A percentile compares a stretch with the other conserved stretches of the same genome.
Evolutionary conservation across 2,329 filamentous ascomycete species (phyloP).

Genomic region (Xylaria sp.): DNA sequence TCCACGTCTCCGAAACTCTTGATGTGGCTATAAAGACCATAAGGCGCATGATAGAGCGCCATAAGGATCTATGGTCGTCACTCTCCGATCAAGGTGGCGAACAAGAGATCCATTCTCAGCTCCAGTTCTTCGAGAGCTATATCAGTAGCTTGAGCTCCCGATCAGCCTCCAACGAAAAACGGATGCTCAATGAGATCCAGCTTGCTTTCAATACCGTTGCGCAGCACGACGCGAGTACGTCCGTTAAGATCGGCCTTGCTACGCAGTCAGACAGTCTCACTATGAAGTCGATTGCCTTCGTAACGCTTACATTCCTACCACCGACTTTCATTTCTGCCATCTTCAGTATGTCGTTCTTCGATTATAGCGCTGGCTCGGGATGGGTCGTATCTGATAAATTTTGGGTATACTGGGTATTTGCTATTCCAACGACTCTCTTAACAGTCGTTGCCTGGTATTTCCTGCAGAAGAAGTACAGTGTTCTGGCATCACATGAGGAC

Average conservation of each 20-base stretch:
- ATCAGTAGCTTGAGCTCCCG: conserved; percentile 52
- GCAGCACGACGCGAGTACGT: conserved; percentile 54
- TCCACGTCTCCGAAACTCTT: conserved; percentile 59
- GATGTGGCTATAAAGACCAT: conserved; percentile 51
- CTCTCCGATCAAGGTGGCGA: background rate
- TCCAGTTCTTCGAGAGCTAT: conserved; percentile 52
- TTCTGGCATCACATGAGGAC: background rate
- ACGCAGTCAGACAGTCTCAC: conserved; percentile 60
- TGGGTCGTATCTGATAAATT: conserved; percentile 48
- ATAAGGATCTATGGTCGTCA: conserved; percentile 40
- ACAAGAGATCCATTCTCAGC: conserved; percentile 47
- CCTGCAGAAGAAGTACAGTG: conserved; percentile 39
- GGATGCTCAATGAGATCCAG: conserved; percentile 67
- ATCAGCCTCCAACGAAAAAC: conserved; percentile 54
- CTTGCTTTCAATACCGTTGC: conserved; percentile 60
- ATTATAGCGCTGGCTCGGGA: conserved; percentile 40
- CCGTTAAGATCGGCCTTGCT: conserved; percentile 55
- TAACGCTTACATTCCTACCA: conserved; percentile 62
- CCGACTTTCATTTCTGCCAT: conserved; percentile 63
- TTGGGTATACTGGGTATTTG: conserved; percentile 50
- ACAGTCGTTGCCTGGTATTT: conserved; percentile 39
- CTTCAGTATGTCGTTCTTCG: conserved; percentile 61
- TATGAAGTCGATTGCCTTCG: conserved; percentile 63
- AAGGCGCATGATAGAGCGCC: conserved; percentile 50
- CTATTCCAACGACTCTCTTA: conserved; percentile 42